Evolutionary conservation across 371 early-diverging fungal species (phyloP), one percentile per base, ranked within the genome.

Genomic region (Lichtheimia ramosa): DNA sequence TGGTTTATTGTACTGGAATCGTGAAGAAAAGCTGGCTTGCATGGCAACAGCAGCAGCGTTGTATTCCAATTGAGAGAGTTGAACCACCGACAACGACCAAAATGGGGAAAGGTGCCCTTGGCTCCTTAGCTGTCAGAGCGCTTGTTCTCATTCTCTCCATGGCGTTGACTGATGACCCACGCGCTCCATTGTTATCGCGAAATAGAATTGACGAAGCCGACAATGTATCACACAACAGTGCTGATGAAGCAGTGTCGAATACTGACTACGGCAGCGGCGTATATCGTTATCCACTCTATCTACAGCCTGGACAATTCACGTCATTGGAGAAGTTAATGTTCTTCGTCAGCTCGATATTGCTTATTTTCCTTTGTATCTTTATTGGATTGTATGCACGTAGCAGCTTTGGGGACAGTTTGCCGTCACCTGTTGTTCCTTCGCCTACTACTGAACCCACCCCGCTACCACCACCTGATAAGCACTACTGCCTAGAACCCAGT

Each of bases 301-400:
- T 79, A 15, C 79, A 79, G 23, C 76, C 74, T 8, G 76, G 76
- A 8, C 76, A 74, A 59, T 79, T 79, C 60, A 74, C 72, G 3
- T 74, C 74, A 13, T 55, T 79, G n/a, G 77, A 76, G 53, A 79
- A 79, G 27, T 62, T 79, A 49, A 65, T 75, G 67, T 79, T 79
- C 39, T 79, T 79, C 54, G 54, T 69, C 4, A 68, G 74, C 46
- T 68, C 74, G 7, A 59, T 74, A 20, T 54, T 79, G 18, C 58
- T 79, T 10, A 72, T 79, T 51, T 43, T 76, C 34, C 18, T 76
- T 24, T 79, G 66, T 55, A 61, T 79, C 34, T 76, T 79, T 60
- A 70, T 69, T 25, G 79, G 76, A 0, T 40, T 79, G 14, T 79
- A 75, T 67, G 79, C 76, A 20, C 59, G 78, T 27, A 74, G 74